Evolutionary conservation across 176 grass and related monocot genomes (phyloP).

Genomic region (Chrysopogon serrulatus): DNA sequence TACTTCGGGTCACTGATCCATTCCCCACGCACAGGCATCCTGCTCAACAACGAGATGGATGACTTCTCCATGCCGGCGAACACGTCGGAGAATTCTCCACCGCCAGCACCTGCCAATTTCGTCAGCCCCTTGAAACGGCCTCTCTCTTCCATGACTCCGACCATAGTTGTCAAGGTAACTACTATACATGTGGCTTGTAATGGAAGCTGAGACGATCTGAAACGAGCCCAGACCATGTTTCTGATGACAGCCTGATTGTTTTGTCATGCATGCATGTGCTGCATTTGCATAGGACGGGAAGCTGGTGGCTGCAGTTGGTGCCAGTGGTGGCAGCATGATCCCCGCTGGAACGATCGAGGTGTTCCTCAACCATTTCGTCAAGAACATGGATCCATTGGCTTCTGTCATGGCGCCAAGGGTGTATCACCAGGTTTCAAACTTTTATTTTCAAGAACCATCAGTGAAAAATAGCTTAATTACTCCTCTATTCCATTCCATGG

Average conservation of each 20-base stretch:
- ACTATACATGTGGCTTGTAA: background rate
- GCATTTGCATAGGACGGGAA: constrained; percentile 54
- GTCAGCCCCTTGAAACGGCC: constrained; percentile 76
- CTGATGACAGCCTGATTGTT: background rate
- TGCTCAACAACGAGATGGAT: constrained; percentile 99
- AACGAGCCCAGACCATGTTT: background rate
- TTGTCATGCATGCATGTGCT: background rate
- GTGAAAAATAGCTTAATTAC: background rate
- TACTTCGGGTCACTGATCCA: constrained; percentile 86
- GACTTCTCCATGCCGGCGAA: constrained; percentile 81
- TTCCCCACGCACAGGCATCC: constrained; percentile 70
- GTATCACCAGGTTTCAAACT: constrained; percentile 58
- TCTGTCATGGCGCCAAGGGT: constrained; percentile 72
- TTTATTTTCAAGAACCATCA: background rate
- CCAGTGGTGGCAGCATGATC: constrained; percentile 84
- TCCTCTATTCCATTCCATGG: background rate
- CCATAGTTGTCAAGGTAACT: constrained; percentile 48
- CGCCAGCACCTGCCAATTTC: constrained; percentile 77
- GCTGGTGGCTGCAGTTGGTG: constrained; percentile 60
- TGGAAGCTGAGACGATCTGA: background rate
- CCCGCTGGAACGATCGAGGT: constrained; percentile 63
- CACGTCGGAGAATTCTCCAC: constrained; percentile 34
- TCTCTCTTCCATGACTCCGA: constrained; percentile 79
- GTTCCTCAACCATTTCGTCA: constrained; percentile 80
- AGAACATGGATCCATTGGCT: constrained; percentile 71